These are phyloP conservation scores for Kluyveromyces wickerhamii DNA, from an alignment of 805 yeast species.

Conservation along the genomic window DNA sequence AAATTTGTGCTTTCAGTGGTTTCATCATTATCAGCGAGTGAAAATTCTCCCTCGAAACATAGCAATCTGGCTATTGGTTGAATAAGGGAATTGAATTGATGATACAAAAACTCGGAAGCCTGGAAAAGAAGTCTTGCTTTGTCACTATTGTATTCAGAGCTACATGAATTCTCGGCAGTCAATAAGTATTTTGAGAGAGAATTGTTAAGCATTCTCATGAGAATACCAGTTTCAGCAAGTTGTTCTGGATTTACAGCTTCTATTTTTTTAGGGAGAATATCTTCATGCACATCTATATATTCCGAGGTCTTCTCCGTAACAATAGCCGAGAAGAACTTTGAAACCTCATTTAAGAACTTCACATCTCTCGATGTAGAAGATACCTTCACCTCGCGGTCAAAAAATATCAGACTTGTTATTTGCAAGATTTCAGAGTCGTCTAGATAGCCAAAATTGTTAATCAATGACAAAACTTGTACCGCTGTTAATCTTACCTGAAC, in stretches of 20 bases:
- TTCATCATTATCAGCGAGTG: slow-evolving; percentile 6
- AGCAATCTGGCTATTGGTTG: slow-evolving; percentile 21
- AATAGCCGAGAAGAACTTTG: slow-evolving; percentile 43
- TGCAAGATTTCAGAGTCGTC: slow-evolving; percentile 47
- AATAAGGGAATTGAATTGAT: slow-evolving; percentile 19
- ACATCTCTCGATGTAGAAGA: slow-evolving; percentile 27
- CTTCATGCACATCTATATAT: slow-evolving; percentile 26
- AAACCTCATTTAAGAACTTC: slow-evolving; percentile 38
- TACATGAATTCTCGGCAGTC: not conserved
- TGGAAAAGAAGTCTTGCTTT: slow-evolving; percentile 20
- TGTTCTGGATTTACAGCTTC: slow-evolving; percentile 12
- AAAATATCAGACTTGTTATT: slow-evolving; percentile 38
- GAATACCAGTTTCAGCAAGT: slow-evolving; percentile 19
- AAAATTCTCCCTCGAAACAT: slow-evolving; percentile 18
- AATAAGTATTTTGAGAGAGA: slow-evolving; percentile 17
- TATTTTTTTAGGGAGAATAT: slow-evolving; percentile 11
- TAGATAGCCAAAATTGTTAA: slow-evolving; percentile 53
- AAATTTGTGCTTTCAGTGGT: slow-evolving; percentile 4
- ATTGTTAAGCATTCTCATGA: slow-evolving; percentile 19
- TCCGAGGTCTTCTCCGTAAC: slow-evolving; percentile 35
- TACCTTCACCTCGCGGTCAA: slow-evolving; percentile 27
- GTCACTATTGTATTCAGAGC: too few species aligned
- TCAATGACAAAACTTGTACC: slow-evolving; percentile 44
- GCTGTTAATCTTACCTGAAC: slow-evolving; percentile 44
- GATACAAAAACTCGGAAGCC: slow-evolving; percentile 28